phyloP scores from a whole-genome alignment of 148 eudicot species.

The Silene uniflora region DNA sequence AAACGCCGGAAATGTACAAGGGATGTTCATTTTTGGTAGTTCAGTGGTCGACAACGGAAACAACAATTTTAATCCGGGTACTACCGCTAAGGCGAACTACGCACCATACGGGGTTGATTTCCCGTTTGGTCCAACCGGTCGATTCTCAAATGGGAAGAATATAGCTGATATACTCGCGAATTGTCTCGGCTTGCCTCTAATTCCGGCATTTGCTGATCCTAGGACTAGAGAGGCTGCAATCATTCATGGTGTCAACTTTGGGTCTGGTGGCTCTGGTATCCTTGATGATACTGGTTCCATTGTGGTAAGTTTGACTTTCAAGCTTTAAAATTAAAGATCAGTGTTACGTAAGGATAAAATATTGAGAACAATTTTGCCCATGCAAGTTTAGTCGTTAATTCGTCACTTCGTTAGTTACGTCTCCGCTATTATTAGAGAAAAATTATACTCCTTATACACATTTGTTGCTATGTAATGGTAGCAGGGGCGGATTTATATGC shows the following conservation, averaged over 20 bases:
- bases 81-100: slow-evolving; percentile 29
- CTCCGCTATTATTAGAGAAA: too few species aligned
- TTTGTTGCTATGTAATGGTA: too few species aligned
- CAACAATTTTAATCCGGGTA: slow-evolving; percentile 21
- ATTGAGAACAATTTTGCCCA: too few species aligned
- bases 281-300: slow-evolving; percentile 32
- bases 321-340: too few species aligned
- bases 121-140: slow-evolving; percentile 20
- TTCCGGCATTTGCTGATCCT: slow-evolving; percentile 29
- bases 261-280: slow-evolving; percentile 37
- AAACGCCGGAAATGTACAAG: slow-evolving; percentile 17
- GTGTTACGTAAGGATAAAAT: too few species aligned
- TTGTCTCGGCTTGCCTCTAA: slow-evolving; percentile 26
- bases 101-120: slow-evolving; percentile 38
- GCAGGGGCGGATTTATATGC: too few species aligned
- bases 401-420: too few species aligned
- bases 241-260: slow-evolving; percentile 35
- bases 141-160: slow-evolving; percentile 35
- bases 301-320: slow-evolving; percentile 17
- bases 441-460: too few species aligned
- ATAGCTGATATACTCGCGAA: slow-evolving; percentile 26
- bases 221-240: slow-evolving; percentile 9
- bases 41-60: slow-evolving; percentile 41
- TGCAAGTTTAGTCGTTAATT: too few species aligned
- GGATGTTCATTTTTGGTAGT: slow-evolving; percentile 38